Evolutionary conservation across 441 rosid species (phyloP).

Genomic region (Metrosideros polymorpha): DNA sequence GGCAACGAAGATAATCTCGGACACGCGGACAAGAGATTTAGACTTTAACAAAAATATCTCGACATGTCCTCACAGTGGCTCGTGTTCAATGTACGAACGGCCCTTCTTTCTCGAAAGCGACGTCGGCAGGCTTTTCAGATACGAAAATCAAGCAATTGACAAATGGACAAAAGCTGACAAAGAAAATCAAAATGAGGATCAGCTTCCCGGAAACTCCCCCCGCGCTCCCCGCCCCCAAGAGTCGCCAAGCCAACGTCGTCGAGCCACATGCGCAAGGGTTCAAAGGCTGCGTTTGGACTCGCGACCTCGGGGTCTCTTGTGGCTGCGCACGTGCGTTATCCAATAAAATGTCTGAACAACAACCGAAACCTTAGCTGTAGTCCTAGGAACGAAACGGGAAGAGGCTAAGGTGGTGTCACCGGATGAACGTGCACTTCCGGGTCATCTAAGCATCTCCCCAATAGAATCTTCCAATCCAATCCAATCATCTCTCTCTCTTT

Average conservation of each 20-base stretch:
- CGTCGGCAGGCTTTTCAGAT: neutral
- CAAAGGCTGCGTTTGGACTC: neutral
- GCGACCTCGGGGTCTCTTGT: neutral
- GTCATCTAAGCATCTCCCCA: neutral
- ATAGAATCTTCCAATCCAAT: neutral
- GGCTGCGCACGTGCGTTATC: neutral
- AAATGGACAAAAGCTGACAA: neutral
- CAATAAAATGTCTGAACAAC: neutral
- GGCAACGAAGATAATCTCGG: neutral
- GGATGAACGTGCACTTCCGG: neutral
- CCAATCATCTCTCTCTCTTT: neutral
- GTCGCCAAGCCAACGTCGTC: neutral
- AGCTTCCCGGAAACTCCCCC: neutral
- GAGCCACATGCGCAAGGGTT: neutral
- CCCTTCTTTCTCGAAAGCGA: neutral
- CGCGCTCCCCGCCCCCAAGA: neutral
- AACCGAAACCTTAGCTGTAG: no score
- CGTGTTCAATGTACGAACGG: neutral
- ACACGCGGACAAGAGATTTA: neutral
- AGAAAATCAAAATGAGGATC: neutral
- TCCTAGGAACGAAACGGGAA: neutral
- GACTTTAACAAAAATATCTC: neutral
- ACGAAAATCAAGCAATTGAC: neutral
- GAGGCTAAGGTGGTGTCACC: neutral
- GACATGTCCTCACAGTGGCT: neutral